Percentiles rank a stretch among this genome's conserved stretches.
phyloP scores from a whole-genome alignment of 345 rosid species.

The Camelina hispida region DNA sequence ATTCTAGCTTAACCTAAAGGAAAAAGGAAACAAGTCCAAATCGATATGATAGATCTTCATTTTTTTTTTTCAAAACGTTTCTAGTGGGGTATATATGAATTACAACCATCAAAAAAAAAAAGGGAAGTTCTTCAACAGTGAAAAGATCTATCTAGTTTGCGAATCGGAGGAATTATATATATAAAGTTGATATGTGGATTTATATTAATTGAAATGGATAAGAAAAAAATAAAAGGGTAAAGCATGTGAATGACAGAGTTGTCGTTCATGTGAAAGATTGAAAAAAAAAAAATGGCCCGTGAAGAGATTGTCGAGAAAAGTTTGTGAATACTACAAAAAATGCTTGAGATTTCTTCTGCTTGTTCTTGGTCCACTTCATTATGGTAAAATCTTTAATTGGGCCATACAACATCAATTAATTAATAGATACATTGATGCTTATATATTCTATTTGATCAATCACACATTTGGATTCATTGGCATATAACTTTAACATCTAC shows the following conservation, averaged over 20 bases:
- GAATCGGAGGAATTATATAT: not conserved
- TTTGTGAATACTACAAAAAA: conserved; percentile 37
- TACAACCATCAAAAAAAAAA: not conserved
- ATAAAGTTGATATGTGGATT: conserved; percentile 17
- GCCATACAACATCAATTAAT: conserved; percentile 15
- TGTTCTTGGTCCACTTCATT: conserved; percentile 44
- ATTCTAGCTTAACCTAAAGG: not conserved
- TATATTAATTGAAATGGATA: conserved; percentile 28
- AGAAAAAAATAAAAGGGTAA: conserved; percentile 33
- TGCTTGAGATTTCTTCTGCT: conserved; percentile 36
- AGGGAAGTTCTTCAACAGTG: not conserved
- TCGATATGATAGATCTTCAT: not conserved
- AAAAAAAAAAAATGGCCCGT: conserved; percentile 37
- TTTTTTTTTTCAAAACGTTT: not conserved
- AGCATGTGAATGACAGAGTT: conserved; percentile 46
- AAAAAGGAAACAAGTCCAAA: not conserved
- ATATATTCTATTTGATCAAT: conserved; percentile 21
- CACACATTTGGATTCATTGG: conserved; percentile 11
- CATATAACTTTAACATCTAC: conserved; percentile 18
- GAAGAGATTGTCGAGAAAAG: conserved; percentile 42
- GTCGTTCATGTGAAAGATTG: conserved; percentile 44
- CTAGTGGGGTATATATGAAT: not conserved
- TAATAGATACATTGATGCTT: conserved; percentile 1
- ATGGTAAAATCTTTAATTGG: conserved; percentile 36
- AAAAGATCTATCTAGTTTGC: not conserved